Evolutionary conservation across 1,139 yeast genomes (phyloP), one percentile per base, ranked within the genome.

Genomic region (Arxiozyma telluris): DNA sequence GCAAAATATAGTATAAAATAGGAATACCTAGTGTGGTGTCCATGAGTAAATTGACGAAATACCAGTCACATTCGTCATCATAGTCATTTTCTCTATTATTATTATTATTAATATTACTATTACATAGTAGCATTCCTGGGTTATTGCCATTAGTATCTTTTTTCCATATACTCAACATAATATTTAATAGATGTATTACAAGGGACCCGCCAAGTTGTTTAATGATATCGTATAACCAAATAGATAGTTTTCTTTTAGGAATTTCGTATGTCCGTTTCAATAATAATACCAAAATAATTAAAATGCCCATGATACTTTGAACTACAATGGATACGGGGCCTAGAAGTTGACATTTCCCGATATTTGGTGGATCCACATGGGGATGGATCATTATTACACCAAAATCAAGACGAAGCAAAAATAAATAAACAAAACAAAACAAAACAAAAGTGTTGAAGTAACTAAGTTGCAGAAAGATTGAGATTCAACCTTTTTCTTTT

Each of bases 11-110:
- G 82, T 86, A 90, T 46, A 93, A 74, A 3, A 91, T 78, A 25
- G 94, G 94, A 1, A 90, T 95, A 0, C 98, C 98, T n/a, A 91
- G 77, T 0, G 98, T 93, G 48, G 98, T 91, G 68, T 93, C 98
- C 66, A 91, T 79, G 22, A 91, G 77, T 47, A 91, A 80, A 64
- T 87, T 93, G 54, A 93, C 74, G 64, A 93, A 91, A 71, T 93
- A 93, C 95, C 97, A 91, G 61, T 86, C 89, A 65, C 39, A 34
- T 34, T 95, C 87, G 9, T 91, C 91, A 61, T 84, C 76, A 41
- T 72, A 76, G 27, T 68, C 7, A 27, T 34, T 34, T 34, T 64
- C 68, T n/a, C n/a, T n/a, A n/a, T n/a, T n/a, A 6, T 23, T 23
- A 23, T 6, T 23, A n/a, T 56, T 59, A 5, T 56, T 61, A 38